Percentiles rank a stretch among this genome's conserved stretches.
Conservation (phyloP, 352 stramenopile species). For the Hyaloperonospora brassicae region DNA sequence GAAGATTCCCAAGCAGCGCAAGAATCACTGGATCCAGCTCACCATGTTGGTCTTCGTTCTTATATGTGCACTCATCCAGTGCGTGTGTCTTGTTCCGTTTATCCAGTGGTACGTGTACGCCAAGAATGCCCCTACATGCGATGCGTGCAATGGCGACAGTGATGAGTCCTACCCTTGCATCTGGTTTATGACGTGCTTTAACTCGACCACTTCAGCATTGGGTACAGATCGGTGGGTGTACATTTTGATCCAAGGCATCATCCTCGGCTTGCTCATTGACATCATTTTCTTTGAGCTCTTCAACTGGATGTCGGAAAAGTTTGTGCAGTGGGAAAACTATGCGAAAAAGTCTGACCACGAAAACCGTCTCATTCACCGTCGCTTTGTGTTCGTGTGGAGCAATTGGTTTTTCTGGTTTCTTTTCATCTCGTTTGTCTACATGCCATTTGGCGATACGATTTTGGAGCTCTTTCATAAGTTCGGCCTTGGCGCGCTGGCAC, state of each 20-base stretch:
- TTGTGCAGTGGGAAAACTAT: slow-evolving; percentile 84
- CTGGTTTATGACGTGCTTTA: slow-evolving; percentile 82
- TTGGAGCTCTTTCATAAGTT: slow-evolving; percentile 44
- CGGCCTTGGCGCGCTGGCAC: slow-evolving; percentile 44
- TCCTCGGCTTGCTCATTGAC: slow-evolving; percentile 79
- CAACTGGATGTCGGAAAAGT: slow-evolving; percentile 83
- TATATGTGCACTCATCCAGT: slow-evolving; percentile 66
- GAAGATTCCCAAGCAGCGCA: slow-evolving; percentile 74
- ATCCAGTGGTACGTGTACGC: slow-evolving; percentile 88
- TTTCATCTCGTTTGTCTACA: slow-evolving; percentile 86
- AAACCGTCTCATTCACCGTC: slow-evolving; percentile 78
- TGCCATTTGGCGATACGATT: slow-evolving; percentile 75
- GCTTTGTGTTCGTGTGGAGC: slow-evolving; percentile 87
- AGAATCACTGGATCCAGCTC: slow-evolving; percentile 79
- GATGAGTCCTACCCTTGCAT: slow-evolving; percentile 54
- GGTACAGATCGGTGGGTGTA: slow-evolving; percentile 86
- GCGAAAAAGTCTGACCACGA: slow-evolving; percentile 82
- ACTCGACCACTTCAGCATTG: slow-evolving; percentile 53
- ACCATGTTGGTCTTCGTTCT: slow-evolving; percentile 84
- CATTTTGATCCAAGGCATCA: slow-evolving; percentile 78
- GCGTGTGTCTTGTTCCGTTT: slow-evolving; percentile 75
- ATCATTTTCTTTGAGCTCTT: slow-evolving; percentile 87
- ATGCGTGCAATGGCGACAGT: slow-evolving; percentile 41
- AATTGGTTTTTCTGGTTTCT: slow-evolving; percentile 91
- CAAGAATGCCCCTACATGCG: slow-evolving; percentile 74